Evolutionary conservation across 352 stramenopile species (phyloP).

Genomic region (Phytophthora megakarya): DNA sequence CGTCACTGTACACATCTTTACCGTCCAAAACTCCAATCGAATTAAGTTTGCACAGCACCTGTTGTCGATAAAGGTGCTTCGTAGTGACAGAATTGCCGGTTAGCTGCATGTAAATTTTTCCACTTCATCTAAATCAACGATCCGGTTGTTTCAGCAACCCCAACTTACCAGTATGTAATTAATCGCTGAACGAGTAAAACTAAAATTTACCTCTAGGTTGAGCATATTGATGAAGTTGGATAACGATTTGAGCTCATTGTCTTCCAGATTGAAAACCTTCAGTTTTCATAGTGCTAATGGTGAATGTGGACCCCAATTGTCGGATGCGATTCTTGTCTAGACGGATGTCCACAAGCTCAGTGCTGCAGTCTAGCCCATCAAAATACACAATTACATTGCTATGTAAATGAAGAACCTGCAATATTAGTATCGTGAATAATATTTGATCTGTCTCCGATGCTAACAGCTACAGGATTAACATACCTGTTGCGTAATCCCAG

Average conservation of each 20-base stretch:
- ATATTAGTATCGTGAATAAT: not conserved
- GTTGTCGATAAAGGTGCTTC: conserved; percentile 84
- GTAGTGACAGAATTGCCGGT: conserved; percentile 78
- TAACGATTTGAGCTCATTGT: conserved; percentile 80
- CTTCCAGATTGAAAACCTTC: conserved; percentile 67
- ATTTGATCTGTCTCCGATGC: not conserved
- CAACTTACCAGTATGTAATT: conserved; percentile 1
- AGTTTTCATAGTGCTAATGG: conserved; percentile 56
- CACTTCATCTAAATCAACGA: conserved; percentile 80
- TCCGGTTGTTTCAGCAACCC: conserved; percentile 58
- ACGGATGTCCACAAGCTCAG: conserved; percentile 68
- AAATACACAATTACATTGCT: conserved; percentile 81
- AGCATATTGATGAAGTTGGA: conserved; percentile 69
- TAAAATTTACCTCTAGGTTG: conserved; percentile 61
- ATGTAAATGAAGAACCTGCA: conserved; percentile 73
- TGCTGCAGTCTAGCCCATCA: conserved; percentile 62
- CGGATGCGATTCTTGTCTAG: conserved; percentile 88
- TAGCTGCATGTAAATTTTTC: conserved; percentile 75
- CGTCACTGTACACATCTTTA: conserved; percentile 72
- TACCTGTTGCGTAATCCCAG: conserved; percentile 75
- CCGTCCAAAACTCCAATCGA: conserved; percentile 66
- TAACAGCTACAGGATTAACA: not conserved
- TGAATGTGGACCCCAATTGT: conserved; percentile 65
- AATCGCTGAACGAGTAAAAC: not conserved
- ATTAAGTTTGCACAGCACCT: conserved; percentile 62